Conservation (phyloP, 495 filamentous ascomycete species). For the Massariosphaeria phaeospora region DNA sequence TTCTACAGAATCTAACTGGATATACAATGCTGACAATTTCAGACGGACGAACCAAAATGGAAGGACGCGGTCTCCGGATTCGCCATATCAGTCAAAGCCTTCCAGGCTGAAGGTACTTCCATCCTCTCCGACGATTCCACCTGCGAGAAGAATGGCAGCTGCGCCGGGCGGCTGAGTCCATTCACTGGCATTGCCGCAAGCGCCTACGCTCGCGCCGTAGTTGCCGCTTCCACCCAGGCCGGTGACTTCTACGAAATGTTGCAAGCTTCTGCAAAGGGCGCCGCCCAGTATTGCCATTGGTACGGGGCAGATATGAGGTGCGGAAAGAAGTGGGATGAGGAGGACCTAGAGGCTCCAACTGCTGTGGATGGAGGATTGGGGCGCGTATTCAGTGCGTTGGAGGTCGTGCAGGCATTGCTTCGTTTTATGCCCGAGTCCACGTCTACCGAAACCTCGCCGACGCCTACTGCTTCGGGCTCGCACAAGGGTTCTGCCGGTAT, state of each 20-base stretch:
- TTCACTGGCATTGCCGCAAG: constrained; percentile 15
- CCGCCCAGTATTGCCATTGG: background rate
- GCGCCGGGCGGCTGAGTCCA: constrained; percentile 6
- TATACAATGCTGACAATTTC: background rate
- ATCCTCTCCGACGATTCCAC: constrained; percentile 7
- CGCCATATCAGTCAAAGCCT: background rate
- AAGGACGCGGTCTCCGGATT: constrained; percentile 9
- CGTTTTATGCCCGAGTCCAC: constrained; percentile 1
- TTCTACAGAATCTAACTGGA: background rate
- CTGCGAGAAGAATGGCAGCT: constrained; percentile 10
- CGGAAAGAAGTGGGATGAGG: background rate
- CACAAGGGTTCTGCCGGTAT: no score
- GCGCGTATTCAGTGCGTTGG: constrained; percentile 5
- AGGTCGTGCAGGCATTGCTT: constrained; percentile 23
- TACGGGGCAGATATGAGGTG: constrained; percentile 6
- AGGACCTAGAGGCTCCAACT: background rate
- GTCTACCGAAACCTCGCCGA: background rate
- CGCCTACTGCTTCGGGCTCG: background rate
- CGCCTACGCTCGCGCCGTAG: constrained; percentile 11
- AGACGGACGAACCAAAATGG: constrained; percentile 19
- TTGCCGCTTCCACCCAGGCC: constrained; percentile 3
- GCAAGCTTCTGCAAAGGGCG: constrained; percentile 8
- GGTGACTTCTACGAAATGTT: background rate
- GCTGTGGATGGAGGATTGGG: constrained; percentile 5
- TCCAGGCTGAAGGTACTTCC: background rate